Conservation (phyloP, 2,329 filamentous ascomycete species). For the Zopfia rhizophila region DNA sequence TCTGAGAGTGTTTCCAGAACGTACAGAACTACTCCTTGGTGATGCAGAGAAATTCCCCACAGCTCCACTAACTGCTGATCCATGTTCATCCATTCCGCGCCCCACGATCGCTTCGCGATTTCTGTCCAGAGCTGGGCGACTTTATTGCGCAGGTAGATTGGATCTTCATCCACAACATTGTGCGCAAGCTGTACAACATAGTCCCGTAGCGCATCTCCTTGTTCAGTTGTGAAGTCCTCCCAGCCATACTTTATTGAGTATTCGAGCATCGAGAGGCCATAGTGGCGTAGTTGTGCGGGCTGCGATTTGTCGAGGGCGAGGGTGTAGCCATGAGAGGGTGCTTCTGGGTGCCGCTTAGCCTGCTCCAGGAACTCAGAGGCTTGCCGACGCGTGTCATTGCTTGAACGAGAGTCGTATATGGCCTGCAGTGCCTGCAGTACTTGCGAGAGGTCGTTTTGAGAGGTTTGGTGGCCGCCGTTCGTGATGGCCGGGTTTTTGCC, state of each 20-base stretch:
- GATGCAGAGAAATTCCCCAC: slow-evolving; percentile 72
- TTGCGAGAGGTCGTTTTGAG: slow-evolving; percentile 61
- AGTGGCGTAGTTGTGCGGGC: slow-evolving; percentile 87
- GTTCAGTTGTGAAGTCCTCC: slow-evolving; percentile 74
- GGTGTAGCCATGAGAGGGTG: slow-evolving; percentile 84
- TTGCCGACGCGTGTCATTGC: slow-evolving; percentile 82
- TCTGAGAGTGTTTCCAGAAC: slow-evolving; percentile 93
- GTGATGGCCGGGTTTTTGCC: slow-evolving; percentile 34
- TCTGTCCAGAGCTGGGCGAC: slow-evolving; percentile 95
- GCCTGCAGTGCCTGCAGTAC: slow-evolving; percentile 88
- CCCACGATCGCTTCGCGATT: slow-evolving; percentile 92
- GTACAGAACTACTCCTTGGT: slow-evolving; percentile 88
- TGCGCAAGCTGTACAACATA: slow-evolving; percentile 85
- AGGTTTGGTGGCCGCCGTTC: slow-evolving; percentile 25
- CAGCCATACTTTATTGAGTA: slow-evolving; percentile 89
- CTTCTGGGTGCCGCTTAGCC: slow-evolving; percentile 81
- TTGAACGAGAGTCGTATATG: slow-evolving; percentile 83
- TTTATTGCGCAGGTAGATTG: slow-evolving; percentile 89
- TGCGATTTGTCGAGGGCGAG: slow-evolving; percentile 81
- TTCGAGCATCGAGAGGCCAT: slow-evolving; percentile 90
- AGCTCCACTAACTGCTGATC: slow-evolving; percentile 82
- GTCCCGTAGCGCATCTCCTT: slow-evolving; percentile 74
- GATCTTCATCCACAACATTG: slow-evolving; percentile 75
- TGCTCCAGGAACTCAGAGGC: slow-evolving; percentile 88
- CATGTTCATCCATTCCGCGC: slow-evolving; percentile 94